A percentile compares a stretch with the other conserved stretches of the same genome.
phyloP scores from a whole-genome alignment of 2,329 filamentous ascomycete genomes.

The Fonsecaea monophora region DNA sequence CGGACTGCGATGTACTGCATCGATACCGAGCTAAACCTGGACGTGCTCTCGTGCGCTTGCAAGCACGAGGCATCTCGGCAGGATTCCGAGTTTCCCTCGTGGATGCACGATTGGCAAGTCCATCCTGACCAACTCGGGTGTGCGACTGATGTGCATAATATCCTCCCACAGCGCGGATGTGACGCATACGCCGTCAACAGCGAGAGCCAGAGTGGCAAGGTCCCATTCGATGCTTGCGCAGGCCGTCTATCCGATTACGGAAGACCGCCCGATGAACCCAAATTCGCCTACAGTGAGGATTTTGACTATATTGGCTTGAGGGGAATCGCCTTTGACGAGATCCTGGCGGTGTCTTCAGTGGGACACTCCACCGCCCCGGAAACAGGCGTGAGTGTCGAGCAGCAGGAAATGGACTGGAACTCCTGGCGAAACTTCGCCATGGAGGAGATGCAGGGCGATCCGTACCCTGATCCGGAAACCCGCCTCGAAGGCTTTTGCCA shows the following conservation, averaged over 20 bases:
- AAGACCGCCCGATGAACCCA: not conserved
- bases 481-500: not conserved
- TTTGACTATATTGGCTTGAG: not conserved
- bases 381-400: not conserved
- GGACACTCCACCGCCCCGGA: not conserved
- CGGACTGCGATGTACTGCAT: not conserved
- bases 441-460: not conserved
- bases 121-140: slow-evolving; percentile 1
- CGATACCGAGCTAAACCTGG: not conserved
- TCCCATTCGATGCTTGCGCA: not conserved
- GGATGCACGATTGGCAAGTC: slow-evolving; percentile 2
- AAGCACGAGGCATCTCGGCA: not conserved
- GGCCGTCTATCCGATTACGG: not conserved
- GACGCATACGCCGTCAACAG: not conserved
- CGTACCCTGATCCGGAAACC: not conserved
- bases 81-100: not conserved
- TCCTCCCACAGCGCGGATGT: not conserved
- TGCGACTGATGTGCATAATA: not conserved
- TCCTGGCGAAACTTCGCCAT: not conserved
- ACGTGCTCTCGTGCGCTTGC: slow-evolving; percentile 1
- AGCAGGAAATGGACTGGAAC: not conserved
- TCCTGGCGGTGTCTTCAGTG: not conserved
- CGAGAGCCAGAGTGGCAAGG: not conserved
- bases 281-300: not conserved
- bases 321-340: not conserved